Evolutionary conservation across 2,329 filamentous ascomycete genomes (phyloP).

Genomic region (Ceratocystis albifundus): DNA sequence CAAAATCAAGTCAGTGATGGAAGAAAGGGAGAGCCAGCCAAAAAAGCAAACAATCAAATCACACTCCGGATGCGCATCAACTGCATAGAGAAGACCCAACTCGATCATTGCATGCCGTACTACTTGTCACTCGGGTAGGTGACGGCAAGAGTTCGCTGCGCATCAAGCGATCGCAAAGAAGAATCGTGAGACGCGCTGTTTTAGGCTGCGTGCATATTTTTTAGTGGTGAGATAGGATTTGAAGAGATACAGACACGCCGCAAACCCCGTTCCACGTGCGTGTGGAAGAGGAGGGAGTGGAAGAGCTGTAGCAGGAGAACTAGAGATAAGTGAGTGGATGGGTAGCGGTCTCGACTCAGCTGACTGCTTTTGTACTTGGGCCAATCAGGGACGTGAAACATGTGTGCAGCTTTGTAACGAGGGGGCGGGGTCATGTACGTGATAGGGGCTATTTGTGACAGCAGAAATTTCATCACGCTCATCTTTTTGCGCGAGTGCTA

Average conservation of each 20-base stretch:
- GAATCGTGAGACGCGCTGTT: background rate
- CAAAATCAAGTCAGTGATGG: background rate
- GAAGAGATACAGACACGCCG: background rate
- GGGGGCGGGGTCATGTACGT: slow-evolving; percentile 1
- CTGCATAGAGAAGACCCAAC: background rate
- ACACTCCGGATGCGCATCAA: no score
- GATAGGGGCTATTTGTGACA: background rate
- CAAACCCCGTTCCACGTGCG: background rate
- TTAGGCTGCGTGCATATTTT: background rate
- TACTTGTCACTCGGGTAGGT: background rate
- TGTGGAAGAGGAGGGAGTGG: background rate
- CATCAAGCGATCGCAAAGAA: background rate
- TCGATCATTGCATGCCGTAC: background rate
- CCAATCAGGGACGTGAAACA: background rate
- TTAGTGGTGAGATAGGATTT: background rate
- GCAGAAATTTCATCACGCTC: background rate
- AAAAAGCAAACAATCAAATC: background rate
- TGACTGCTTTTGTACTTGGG: background rate
- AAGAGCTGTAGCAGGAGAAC: background rate
- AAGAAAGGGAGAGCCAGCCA: background rate
- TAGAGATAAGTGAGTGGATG: background rate
- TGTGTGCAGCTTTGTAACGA: background rate
- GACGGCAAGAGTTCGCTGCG: background rate
- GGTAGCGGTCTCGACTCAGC: background rate
- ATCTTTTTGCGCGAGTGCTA: background rate